Evolutionary conservation across 2,329 filamentous ascomycete genomes (phyloP).

Genomic region (Geosmithia putterillii): DNA sequence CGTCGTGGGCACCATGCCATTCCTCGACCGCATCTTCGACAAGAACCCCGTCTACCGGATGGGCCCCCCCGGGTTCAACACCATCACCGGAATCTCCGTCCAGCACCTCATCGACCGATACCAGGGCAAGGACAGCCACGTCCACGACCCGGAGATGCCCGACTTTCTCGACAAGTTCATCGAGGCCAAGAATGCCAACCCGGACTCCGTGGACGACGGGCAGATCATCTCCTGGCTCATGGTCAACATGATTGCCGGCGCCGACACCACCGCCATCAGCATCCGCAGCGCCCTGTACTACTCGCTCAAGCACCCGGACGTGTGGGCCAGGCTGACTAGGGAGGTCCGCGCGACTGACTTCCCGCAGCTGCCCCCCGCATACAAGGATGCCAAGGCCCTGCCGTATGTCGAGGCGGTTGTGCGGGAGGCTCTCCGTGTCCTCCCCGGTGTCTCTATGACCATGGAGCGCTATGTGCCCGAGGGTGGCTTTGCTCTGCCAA

Average conservation of each 20-base stretch:
- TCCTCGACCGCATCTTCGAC: slow-evolving; percentile 20
- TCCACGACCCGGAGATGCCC: slow-evolving; percentile 10
- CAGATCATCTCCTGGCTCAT: slow-evolving; percentile 21
- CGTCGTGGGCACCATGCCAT: slow-evolving; percentile 15
- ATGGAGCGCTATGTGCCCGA: slow-evolving; percentile 22
- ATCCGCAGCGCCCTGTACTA: slow-evolving; percentile 11
- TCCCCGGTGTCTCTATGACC: slow-evolving; percentile 23
- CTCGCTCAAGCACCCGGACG: slow-evolving; percentile 7
- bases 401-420: slow-evolving; percentile 40
- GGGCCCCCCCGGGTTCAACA: slow-evolving; percentile 17
- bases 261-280: slow-evolving; percentile 11
- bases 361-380: background rate
- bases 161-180: slow-evolving; percentile 29
- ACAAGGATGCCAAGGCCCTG: slow-evolving; percentile 13
- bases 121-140: slow-evolving; percentile 13
- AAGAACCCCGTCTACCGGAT: slow-evolving; percentile 24
- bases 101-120: slow-evolving; percentile 14
- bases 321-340: slow-evolving; percentile 7
- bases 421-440: slow-evolving; percentile 40
- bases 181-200: slow-evolving; percentile 19
- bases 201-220: slow-evolving; percentile 19
- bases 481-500: slow-evolving; percentile 17
- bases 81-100: slow-evolving; percentile 13
- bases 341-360: slow-evolving; percentile 6
- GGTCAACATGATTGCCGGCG: slow-evolving; percentile 15